Conservation (phyloP, 2,329 filamentous ascomycete genomes). For the Xylaria sp. region DNA sequence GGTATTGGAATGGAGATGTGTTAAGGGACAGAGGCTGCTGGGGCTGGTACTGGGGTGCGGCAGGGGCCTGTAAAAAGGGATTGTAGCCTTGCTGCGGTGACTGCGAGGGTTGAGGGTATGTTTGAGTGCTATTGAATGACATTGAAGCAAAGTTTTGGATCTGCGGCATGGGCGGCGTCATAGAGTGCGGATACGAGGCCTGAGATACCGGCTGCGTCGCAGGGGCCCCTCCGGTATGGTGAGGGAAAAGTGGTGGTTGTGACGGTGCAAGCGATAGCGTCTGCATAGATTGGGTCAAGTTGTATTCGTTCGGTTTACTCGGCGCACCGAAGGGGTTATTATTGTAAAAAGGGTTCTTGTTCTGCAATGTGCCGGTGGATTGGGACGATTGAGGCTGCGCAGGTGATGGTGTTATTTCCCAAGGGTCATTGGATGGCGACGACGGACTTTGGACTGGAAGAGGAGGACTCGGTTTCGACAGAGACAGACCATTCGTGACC, state of each 20-base stretch:
- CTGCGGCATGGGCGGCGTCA: constrained; percentile 57
- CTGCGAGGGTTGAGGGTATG: constrained; percentile 56
- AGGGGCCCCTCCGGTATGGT: constrained; percentile 75
- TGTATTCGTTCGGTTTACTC: constrained; percentile 55
- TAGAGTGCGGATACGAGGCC: constrained; percentile 56
- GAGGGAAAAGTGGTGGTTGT: constrained; percentile 75
- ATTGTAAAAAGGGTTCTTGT: constrained; percentile 67
- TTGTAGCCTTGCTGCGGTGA: constrained; percentile 60
- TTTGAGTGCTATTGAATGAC: constrained; percentile 57
- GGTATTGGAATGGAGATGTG: constrained; percentile 45
- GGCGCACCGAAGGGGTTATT: constrained; percentile 78
- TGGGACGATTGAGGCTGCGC: constrained; percentile 71
- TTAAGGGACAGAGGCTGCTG: constrained; percentile 49
- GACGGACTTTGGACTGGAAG: constrained; percentile 49
- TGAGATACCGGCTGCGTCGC: constrained; percentile 57
- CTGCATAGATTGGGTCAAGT: constrained; percentile 77
- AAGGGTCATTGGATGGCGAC: constrained; percentile 72
- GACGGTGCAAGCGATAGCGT: constrained; percentile 73
- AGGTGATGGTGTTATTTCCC: constrained; percentile 66
- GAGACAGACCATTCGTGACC: constrained; percentile 45
- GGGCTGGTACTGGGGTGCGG: constrained; percentile 34
- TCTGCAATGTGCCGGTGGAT: constrained; percentile 71
- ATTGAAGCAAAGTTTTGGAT: constrained; percentile 55
- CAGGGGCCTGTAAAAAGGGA: constrained; percentile 59
- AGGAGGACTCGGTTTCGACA: constrained; percentile 48